Evolutionary conservation across 2,329 filamentous ascomycete genomes (phyloP), one percentile per base, ranked within the genome.

Genomic region (Plenodomus lindquistii): DNA sequence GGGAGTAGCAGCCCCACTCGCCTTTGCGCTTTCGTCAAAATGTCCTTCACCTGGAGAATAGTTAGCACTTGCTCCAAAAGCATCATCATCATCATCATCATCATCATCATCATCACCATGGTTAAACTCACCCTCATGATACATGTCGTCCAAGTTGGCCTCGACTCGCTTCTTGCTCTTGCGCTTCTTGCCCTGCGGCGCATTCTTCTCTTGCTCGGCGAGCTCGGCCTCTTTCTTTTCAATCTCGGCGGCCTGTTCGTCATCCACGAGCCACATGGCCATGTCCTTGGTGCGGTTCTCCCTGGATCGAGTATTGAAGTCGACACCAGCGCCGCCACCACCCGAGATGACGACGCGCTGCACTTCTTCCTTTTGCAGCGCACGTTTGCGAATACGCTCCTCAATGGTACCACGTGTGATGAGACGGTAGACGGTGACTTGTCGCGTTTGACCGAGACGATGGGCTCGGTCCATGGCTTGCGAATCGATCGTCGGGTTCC

Each of bases 391-490:
- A 65, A 99, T 99, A 45, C 94, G 91, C 75, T 99, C 94, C 76
- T 97, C 94, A 66, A 99, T 97, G 0, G 94, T 97, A 55, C 91
- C 91, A 37, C 91, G 87, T 0, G 94, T 99, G 75, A 99, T 97
- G 67, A 99, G 86, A 57, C 94, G 90, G 74, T 97, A 99, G 10
- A 99, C 94, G 0, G 92, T 97, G 48, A 99, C 94, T 75, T 99
- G 94, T 60, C 85, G 85, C 2, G 93, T 97, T 74, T 99, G 93
- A 41, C 94, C 94, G 29, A 99, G 84, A 83, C 94, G 90, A 84
- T 99, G 94, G 11, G 94, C 94, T 73, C 94, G 89, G 74, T 99
- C 94, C 94, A 97, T 97, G 74, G 94, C 94, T 73, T 99, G 94
- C 44, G 90, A 96, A 72, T 99, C 94, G 66, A 97, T 97, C 3